Base-by-base conservation (phyloP, 208 protist species). In the Trypanosoma lewisi region DNA sequence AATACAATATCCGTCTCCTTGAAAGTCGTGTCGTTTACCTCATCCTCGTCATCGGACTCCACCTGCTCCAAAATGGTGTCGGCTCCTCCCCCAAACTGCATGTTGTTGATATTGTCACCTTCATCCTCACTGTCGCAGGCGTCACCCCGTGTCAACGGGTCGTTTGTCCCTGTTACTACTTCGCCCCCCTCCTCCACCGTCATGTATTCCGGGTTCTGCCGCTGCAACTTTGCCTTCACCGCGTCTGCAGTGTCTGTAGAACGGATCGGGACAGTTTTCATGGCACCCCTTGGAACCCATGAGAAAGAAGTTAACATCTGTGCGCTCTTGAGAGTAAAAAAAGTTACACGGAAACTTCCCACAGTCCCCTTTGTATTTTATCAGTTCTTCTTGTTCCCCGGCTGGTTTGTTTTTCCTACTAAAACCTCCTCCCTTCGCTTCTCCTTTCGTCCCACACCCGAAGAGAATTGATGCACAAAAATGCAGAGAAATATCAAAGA, bases 1-100 rank as follows among this genome's bases (percentile, higher is more conserved):
- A 95, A 93, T 37, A 93, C 78, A 23, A 95, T 75, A 63, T 95
- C 91, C 34, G 97, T 92, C 42, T 97, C 94, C 31, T 98, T 98
- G 44, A 97, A 84, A 34, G 78, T 88, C 9, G 69, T 83, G 55
- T 97, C 91, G 44, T 96, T 89, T 16, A 96, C 70, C 42, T 98
- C 92, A 21, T 97, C 83, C 45, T 96, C 87, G 28, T 94, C 76
- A 19, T 95, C 88, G 17, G 78, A 92, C 55, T 92, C 78, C 19
- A 95, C 82, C 51, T 93, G 78, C 54, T 90, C 86, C 4, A 94
- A 57, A 25, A 91, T 73, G 31, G 87, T 82, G 16, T 82, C 80
- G 11, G 68, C 60, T 33, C 85, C 89, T 23, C 81, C 86, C 51
- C 83, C 87, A 64, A 85, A 80, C 28, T 47, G 42, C 47, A 91